phyloP scores from a whole-genome alignment of 768 basidiomycete species.

The Russula lepida region DNA sequence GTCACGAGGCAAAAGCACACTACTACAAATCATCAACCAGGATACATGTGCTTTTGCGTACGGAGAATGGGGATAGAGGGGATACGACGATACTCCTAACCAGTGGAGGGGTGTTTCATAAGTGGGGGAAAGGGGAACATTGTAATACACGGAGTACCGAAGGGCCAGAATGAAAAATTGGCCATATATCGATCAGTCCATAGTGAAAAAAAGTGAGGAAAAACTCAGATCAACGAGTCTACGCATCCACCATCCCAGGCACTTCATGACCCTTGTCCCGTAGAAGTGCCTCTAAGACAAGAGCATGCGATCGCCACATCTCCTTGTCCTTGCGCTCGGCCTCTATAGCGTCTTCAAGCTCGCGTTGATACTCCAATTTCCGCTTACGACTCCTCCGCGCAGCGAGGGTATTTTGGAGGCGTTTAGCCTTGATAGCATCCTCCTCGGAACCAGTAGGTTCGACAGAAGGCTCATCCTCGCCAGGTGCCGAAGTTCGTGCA shows the following conservation, averaged over 20 bases:
- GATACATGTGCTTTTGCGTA: constrained; percentile 2
- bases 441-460: constrained; percentile 43
- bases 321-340: constrained; percentile 49
- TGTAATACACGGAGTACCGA: constrained; percentile 36
- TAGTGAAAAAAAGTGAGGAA: neutral
- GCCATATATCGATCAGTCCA: constrained; percentile 20
- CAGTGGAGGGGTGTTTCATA: constrained; percentile 34
- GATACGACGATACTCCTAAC: constrained; percentile 49
- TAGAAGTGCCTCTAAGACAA: constrained; percentile 42
- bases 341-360: constrained; percentile 51
- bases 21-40: constrained; percentile 1
- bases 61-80: constrained; percentile 26
- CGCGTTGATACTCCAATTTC: constrained; percentile 60
- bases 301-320: constrained; percentile 51
- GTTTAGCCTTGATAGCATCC: constrained; percentile 69
- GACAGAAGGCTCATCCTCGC: constrained; percentile 38
- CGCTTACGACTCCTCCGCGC: constrained; percentile 72
- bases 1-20: constrained; percentile 10
- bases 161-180: constrained; percentile 27
- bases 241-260: constrained; percentile 38
- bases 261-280: constrained; percentile 48
- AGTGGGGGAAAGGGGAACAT: constrained; percentile 14
- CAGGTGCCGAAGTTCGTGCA: constrained; percentile 39
- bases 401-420: constrained; percentile 77
- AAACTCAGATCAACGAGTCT: constrained; percentile 7